A percentile compares a stretch with the other conserved stretches of the same genome.
Conservation (phyloP, 192 early-diverging fungal species). For the Entophlyctis luteolus region DNA sequence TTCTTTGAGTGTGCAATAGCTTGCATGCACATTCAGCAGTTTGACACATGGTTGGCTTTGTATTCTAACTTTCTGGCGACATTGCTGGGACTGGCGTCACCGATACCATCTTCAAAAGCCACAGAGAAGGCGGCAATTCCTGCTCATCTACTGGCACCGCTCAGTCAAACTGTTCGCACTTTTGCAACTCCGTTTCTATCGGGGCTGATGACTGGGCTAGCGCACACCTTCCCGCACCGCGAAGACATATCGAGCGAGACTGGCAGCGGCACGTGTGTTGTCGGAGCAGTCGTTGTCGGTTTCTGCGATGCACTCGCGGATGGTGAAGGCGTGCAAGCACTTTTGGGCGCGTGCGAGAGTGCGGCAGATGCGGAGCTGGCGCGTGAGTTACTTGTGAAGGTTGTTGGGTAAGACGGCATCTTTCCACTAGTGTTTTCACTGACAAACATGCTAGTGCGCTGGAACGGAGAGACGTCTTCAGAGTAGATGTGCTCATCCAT, state of each 20-base stretch:
- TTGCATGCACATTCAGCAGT: constrained; percentile 43
- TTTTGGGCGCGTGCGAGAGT: background rate
- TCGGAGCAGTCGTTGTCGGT: background rate
- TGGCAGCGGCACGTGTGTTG: background rate
- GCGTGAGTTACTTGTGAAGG: background rate
- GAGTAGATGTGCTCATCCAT: constrained; percentile 21
- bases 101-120: too few relatives aligned
- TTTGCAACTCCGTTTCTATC: background rate
- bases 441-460: background rate
- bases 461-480: constrained; percentile 9
- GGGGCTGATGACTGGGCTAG: background rate
- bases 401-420: background rate
- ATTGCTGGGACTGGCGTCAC: constrained; percentile 21
- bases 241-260: constrained; percentile 14
- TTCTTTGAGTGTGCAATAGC: constrained; percentile 64
- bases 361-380: background rate
- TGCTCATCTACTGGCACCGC: background rate
- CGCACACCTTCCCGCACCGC: constrained; percentile 16
- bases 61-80: constrained; percentile 16
- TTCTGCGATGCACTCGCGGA: background rate
- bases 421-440: background rate
- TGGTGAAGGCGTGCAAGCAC: background rate
- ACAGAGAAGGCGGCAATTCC: background rate
- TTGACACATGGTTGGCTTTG: constrained; percentile 29
- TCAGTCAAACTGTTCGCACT: background rate